phyloP scores from a whole-genome alignment of 805 yeast species.

The Soucietia sequanensis region DNA sequence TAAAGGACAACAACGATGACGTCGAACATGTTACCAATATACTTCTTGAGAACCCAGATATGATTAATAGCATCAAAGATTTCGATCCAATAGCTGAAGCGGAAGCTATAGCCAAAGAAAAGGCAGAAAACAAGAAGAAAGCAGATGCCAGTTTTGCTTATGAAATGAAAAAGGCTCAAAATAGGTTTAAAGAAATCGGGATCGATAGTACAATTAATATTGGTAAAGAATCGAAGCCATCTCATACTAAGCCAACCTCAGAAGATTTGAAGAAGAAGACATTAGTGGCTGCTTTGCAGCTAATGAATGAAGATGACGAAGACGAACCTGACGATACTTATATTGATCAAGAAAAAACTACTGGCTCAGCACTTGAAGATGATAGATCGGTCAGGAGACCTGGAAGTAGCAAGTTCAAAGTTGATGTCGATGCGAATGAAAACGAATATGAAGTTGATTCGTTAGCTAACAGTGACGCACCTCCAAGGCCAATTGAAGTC shows the following conservation, averaged over 20 bases:
- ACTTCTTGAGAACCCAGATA: conserved; percentile 61
- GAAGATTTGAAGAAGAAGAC: conserved; percentile 57
- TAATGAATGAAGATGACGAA: conserved; percentile 73
- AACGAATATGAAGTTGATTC: not conserved
- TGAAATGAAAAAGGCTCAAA: conserved; percentile 6
- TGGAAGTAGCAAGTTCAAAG: conserved; percentile 1
- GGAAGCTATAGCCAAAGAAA: conserved; percentile 7
- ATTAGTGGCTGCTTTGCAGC: conserved; percentile 55
- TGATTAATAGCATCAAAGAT: conserved; percentile 25
- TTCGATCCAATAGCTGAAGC: conserved; percentile 18
- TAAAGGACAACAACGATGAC: conserved; percentile 47
- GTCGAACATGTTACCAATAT: conserved; percentile 58
- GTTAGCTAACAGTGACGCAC: not conserved
- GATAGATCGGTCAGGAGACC: not conserved
- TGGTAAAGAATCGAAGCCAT: not conserved
- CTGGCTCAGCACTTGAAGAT: conserved; percentile 21
- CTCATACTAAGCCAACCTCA: not conserved
- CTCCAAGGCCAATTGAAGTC: conserved; percentile 2
- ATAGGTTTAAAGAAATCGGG: conserved; percentile 4
- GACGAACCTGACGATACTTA: conserved; percentile 82
- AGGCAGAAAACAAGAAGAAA: not conserved
- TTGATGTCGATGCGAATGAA: conserved; percentile 13
- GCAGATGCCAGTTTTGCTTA: conserved; percentile 1
- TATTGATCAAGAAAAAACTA: conserved; percentile 51
- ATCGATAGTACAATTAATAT: not conserved